Evolutionary conservation across 2,329 filamentous ascomycete species (phyloP).

Genomic region (Thelonectria discophora): DNA sequence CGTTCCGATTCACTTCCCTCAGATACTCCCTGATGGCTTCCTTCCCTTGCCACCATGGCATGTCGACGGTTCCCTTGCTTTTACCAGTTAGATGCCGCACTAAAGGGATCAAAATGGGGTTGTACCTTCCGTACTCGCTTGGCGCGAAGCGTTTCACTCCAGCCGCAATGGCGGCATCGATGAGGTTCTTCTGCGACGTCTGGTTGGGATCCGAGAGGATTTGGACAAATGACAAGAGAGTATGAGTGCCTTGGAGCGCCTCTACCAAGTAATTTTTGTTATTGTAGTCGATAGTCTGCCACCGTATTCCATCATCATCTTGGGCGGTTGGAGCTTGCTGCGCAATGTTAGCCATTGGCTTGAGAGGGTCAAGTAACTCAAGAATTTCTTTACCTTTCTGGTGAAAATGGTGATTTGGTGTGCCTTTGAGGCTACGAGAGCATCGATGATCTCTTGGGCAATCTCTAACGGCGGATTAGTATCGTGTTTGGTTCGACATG

Average conservation of each 20-base stretch:
- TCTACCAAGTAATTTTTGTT: constrained; percentile 48
- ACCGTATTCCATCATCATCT: not conserved
- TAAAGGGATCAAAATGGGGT: not conserved
- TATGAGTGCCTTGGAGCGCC: constrained; percentile 56
- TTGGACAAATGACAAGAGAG: constrained; percentile 59
- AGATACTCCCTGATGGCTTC: constrained; percentile 59
- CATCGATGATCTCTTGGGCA: not conserved
- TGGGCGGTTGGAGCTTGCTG: not conserved
- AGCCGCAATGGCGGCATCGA: constrained; percentile 66
- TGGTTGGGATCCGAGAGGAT: constrained; percentile 46
- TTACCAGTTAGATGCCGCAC: not conserved
- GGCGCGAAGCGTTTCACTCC: constrained; percentile 70
- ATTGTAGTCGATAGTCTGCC: constrained; percentile 51
- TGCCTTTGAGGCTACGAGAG: not conserved
- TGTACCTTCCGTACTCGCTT: constrained; percentile 61
- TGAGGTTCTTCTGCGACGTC: constrained; percentile 61
- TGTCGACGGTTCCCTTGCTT: not conserved
- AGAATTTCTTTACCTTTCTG: not conserved
- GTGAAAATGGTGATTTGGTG: not conserved
- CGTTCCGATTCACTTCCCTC: constrained; percentile 56
- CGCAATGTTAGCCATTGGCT: not conserved
- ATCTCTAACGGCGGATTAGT: not conserved
- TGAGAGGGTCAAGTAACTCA: not conserved
- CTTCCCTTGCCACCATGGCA: constrained; percentile 50
- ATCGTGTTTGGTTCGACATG: not conserved